phyloP scores from a whole-genome alignment of 495 filamentous ascomycete species.

The Diplogelasinospora grovesii region DNA sequence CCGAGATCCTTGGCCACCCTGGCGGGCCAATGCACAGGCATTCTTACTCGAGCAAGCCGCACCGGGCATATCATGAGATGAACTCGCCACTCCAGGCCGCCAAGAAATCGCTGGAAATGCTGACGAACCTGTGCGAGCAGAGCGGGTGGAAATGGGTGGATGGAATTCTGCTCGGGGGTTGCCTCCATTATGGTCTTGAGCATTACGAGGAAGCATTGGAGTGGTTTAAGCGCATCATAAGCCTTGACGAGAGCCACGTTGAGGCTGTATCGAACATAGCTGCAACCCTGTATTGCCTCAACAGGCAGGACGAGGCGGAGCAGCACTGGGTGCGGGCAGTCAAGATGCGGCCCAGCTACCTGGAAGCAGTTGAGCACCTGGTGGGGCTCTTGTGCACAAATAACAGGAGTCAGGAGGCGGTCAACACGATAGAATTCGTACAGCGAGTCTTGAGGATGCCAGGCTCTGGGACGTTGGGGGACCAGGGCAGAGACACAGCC shows the following conservation, averaged over 20 bases:
- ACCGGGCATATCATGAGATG: constrained; percentile 13
- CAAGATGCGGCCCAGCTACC: constrained; percentile 76
- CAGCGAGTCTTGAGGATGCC: constrained; percentile 61
- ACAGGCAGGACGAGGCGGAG: constrained; percentile 77
- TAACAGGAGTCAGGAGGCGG: constrained; percentile 76
- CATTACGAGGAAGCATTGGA: constrained; percentile 78
- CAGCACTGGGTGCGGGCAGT: constrained; percentile 80
- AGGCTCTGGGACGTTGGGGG: constrained; percentile 5
- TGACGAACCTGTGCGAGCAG: constrained; percentile 76
- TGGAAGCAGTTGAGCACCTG: constrained; percentile 95
- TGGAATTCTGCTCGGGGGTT: constrained; percentile 89
- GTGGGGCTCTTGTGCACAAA: constrained; percentile 80
- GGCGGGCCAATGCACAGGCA: constrained; percentile 6
- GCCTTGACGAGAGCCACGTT: constrained; percentile 81
- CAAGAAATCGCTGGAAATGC: constrained; percentile 65
- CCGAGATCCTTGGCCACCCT: constrained; percentile 8
- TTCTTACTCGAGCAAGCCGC: constrained; percentile 12
- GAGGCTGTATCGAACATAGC: constrained; percentile 93
- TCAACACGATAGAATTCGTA: constrained; percentile 86
- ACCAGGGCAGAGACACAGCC: constrained; percentile 14
- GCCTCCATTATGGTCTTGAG: constrained; percentile 86
- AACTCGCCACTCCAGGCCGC: constrained; percentile 44
- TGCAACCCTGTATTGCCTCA: constrained; percentile 76
- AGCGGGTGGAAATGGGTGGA: constrained; percentile 92
- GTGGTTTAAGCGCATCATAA: constrained; percentile 84